Evolutionary conservation across 768 basidiomycete genomes (phyloP), one percentile per base, ranked within the genome.

Genomic region (Hortiboletus flavorubellus): DNA sequence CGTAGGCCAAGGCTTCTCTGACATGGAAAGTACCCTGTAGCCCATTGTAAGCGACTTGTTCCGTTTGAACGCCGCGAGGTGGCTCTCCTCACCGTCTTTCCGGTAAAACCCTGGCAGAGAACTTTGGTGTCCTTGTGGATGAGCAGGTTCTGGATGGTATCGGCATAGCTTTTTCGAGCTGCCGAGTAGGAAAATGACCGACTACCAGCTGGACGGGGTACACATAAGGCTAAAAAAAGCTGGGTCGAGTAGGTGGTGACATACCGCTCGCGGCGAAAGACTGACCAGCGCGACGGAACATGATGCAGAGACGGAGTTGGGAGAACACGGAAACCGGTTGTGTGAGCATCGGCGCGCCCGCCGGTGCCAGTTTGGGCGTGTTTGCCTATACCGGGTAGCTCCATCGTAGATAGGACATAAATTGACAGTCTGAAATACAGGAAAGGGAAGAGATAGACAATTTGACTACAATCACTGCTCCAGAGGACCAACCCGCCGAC

Each of bases 101-200:
- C 95, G 12, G 94, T 98, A 64, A 94, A 84, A 84, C 93, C 74
- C 93, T 97, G 73, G 87, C 93, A 60, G 86, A 80, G 76, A 43
- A 99, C 96, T 74, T 85, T 94, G 62, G 97, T 97, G 73, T 98
- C 92, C 68, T 92, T 91, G 74, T 91, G 84, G 66, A 99, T 89
- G 64, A 87, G 84, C 60, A 99, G 83, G 78, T 98, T 99, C 69
- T 82, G 78, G 68, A 94, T 87, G 46, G 93, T 94, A 68, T 90
- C 89, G 51, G 87, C 92, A 72, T 98, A 98, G 65, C 82, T 84
- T 60, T 75, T 79, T 64, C 91, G 82, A 62, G 84, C 68, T 42
- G 82, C 81, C 61, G 93, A 89, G 64, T 83, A 81, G 46, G 91
- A 86, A 78, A 96, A 92, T 61, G 86, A 76, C 78, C 94, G 80